Evolutionary conservation across 1,284 basidiomycete genomes (phyloP), one percentile per base, ranked within the genome.

Genomic region (Ganoderma lingzhi): DNA sequence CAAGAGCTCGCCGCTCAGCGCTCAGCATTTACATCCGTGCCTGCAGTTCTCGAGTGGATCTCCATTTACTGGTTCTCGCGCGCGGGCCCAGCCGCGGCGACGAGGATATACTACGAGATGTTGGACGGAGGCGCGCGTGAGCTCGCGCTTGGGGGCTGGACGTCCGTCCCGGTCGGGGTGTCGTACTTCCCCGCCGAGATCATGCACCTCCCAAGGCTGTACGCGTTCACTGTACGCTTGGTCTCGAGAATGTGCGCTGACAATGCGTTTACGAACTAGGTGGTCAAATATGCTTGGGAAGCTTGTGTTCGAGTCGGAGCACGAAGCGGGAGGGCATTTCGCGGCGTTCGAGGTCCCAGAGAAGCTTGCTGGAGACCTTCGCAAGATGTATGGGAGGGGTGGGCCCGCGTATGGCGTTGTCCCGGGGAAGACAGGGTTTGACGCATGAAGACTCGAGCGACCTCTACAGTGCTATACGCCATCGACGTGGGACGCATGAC

Each of bases 101-200:
- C 84, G 15, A 80, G 87, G 4, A 87, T 88, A 37, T 89, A 89
- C 74, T 87, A 84, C 67, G 87, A 87, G 73, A 45, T 70, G 12
- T 19, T 15, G 1, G 56, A 37, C 5, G 32, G 42, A 41, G n/a
- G 44, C 41, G 37, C 41, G 17, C 53, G 17, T 12, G 17, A 17
- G 45, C 77, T 28, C 28, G 0, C 77, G 3, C 12, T 81, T 71
- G 2, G 80, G 86, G 30, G 6, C 30, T 56, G 30, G 78, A 68
- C 67, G 66, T 65, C 68, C 17, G 59, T 82, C 28, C 80, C 81
- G 2, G 59, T 79, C 51, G 82, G 82, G 0, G 30, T 80, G 6
- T 79, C 80, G 9, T 75, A 70, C 65, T 82, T 82, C 67, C 80
- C 80, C 12, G 74, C 75, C 35, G 81, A 82, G 15, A 5, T 56